Evolutionary conservation across 2,329 filamentous ascomycete genomes (phyloP).

Genomic region (Trichoderma sp.): DNA sequence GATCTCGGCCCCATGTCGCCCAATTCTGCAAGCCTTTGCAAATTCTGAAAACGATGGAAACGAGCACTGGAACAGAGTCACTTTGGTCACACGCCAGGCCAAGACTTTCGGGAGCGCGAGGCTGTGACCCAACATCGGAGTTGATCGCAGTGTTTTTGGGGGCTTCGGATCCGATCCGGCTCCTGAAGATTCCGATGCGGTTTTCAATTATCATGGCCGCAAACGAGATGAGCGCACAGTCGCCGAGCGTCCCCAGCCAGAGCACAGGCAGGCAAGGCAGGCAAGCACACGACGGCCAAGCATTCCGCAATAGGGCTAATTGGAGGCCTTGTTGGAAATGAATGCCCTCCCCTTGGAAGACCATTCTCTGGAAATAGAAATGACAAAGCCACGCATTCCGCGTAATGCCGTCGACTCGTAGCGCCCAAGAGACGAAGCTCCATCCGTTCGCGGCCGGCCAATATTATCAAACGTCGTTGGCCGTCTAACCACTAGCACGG

Average conservation of each 20-base stretch:
- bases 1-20: not conserved
- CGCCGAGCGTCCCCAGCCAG: not conserved
- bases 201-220: not conserved
- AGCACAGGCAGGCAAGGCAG: not conserved
- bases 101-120: not conserved
- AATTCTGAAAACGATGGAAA: not conserved
- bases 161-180: slow-evolving; percentile 2
- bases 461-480: not conserved
- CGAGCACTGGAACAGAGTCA: not conserved
- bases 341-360: not conserved
- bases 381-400: not conserved
- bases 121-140: not conserved
- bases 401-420: not conserved
- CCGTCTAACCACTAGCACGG: not conserved
- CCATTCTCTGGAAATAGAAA: not conserved
- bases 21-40: not conserved
- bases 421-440: not conserved
- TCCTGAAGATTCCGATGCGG: slow-evolving; percentile 15
- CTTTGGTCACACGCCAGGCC: slow-evolving; percentile 8
- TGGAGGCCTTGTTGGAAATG: slow-evolving; percentile 15
- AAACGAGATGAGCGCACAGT: not conserved
- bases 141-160: not conserved
- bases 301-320: slow-evolving; percentile 4
- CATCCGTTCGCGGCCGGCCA: not conserved
- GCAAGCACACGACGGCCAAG: not conserved